phyloP scores from a whole-genome alignment of 805 yeast species.

The Yueomyces sp. region DNA sequence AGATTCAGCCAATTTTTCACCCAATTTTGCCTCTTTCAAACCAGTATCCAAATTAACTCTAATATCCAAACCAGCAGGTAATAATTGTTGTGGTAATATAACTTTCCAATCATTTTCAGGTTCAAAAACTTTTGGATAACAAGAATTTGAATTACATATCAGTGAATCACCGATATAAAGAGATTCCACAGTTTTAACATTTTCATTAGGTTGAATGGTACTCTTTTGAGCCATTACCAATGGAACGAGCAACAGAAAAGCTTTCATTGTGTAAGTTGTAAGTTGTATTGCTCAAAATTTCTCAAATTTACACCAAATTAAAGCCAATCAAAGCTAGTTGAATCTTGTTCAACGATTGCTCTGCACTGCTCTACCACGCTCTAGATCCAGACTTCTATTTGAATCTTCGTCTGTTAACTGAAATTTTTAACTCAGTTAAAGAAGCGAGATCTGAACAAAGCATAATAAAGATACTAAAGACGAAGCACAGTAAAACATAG shows the following conservation, averaged over 20 bases:
- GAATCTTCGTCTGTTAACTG: too few species aligned
- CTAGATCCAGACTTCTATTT: too few species aligned
- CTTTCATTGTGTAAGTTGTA: background rate
- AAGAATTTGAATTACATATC: conserved; percentile 13
- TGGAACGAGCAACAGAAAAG: too few species aligned
- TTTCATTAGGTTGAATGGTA: background rate
- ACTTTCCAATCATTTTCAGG: conserved; percentile 60
- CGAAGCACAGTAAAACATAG: too few species aligned
- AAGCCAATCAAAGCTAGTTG: too few species aligned
- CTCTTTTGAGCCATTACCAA: background rate
- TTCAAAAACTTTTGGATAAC: conserved; percentile 51
- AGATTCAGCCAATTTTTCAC: background rate
- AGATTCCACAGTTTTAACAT: background rate
- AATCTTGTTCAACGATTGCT: too few species aligned
- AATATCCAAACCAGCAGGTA: conserved; percentile 69
- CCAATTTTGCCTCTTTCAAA: conserved; percentile 52
- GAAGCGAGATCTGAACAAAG: too few species aligned
- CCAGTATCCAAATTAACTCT: conserved; percentile 65
- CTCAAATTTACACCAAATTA: background rate
- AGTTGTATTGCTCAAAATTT: background rate
- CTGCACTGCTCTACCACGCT: too few species aligned
- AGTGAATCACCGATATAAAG: conserved; percentile 2
- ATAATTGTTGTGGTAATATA: conserved; percentile 54
- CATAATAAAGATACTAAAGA: too few species aligned
- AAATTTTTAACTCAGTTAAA: too few species aligned